Evolutionary conservation across 495 filamentous ascomycete species (phyloP).

Genomic region (Podospora pseudocomata): DNA sequence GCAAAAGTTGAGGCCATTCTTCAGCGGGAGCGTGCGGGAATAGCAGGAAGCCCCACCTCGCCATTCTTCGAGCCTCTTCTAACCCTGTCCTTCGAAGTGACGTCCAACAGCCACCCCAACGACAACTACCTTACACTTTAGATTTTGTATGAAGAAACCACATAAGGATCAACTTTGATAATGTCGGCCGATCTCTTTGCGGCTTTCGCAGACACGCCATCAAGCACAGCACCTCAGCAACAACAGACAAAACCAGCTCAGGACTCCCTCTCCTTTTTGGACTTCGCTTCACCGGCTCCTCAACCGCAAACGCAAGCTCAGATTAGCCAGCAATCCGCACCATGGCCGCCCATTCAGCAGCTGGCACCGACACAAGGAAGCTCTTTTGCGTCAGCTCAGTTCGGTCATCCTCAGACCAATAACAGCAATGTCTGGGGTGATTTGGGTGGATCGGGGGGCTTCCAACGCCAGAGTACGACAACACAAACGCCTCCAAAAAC

Average conservation of each 20-base stretch:
- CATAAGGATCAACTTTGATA: conserved; percentile 2
- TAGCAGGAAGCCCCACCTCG: conserved; percentile 60
- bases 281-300: conserved; percentile 8
- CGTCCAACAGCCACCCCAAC: background rate
- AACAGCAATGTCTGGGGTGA: conserved; percentile 20
- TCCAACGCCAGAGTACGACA: conserved; percentile 8
- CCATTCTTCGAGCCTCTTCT: conserved; percentile 1
- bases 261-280: conserved; percentile 28
- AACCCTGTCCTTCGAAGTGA: background rate
- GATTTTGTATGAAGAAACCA: background rate
- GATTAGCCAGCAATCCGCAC: conserved; percentile 22
- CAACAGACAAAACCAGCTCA: conserved; percentile 17
- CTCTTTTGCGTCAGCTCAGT: conserved; percentile 19
- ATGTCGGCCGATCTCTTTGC: conserved; percentile 79
- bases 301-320: conserved; percentile 13
- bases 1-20: conserved; percentile 65
- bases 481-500: background rate
- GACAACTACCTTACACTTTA: background rate
- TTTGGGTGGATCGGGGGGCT: conserved; percentile 16
- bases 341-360: conserved; percentile 20
- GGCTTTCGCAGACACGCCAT: conserved; percentile 55
- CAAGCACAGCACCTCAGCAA: conserved; percentile 26
- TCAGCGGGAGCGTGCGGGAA: conserved; percentile 64
- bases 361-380: conserved; percentile 14
- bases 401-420: conserved; percentile 10